Percentiles rank a stretch among this genome's conserved stretches.
Conservation (phyloP, 208 protist genomes). For the Herpetomonas muscarum region DNA sequence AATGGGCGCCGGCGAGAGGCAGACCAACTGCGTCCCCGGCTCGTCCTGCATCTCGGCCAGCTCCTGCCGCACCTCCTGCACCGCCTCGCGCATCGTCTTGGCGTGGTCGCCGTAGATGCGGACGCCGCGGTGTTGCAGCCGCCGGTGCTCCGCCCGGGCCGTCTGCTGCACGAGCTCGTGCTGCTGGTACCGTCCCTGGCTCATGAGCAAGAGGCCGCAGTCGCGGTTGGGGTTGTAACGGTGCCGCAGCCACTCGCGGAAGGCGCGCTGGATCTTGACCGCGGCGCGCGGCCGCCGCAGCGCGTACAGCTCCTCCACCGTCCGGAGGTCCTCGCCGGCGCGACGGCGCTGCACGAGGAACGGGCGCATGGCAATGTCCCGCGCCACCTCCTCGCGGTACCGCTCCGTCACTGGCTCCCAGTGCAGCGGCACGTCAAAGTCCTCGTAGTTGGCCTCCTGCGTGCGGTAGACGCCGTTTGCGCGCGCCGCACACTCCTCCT, state of each 20-base stretch:
- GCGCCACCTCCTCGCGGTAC: constrained; percentile 34
- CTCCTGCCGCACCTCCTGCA: constrained; percentile 8
- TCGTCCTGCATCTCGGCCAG: constrained; percentile 3
- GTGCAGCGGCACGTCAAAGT: constrained; percentile 58
- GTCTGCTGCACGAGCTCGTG: constrained; percentile 22
- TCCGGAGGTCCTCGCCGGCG: constrained; percentile 29
- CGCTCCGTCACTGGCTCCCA: constrained; percentile 37
- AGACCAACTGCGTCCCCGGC: not conserved
- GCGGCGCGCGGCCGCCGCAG: constrained; percentile 40
- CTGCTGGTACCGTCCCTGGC: constrained; percentile 45
- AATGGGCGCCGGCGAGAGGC: not conserved
- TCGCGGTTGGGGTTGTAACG: constrained; percentile 33
- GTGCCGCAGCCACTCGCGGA: constrained; percentile 46
- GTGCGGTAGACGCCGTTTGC: constrained; percentile 17
- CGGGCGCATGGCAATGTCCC: constrained; percentile 39
- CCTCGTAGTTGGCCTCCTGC: constrained; percentile 39
- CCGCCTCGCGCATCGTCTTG: constrained; percentile 11
- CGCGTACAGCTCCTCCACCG: constrained; percentile 25
- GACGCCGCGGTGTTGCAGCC: constrained; percentile 5
- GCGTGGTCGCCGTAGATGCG: constrained; percentile 6
- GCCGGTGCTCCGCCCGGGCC: constrained; percentile 10
- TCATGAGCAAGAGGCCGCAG: constrained; percentile 31
- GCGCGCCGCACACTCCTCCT: constrained; percentile 17
- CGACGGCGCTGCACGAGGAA: constrained; percentile 44
- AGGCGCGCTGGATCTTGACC: constrained; percentile 56